Evolutionary conservation across 306 rosid species (phyloP).

Genomic region (Leucaena leucocephala): DNA sequence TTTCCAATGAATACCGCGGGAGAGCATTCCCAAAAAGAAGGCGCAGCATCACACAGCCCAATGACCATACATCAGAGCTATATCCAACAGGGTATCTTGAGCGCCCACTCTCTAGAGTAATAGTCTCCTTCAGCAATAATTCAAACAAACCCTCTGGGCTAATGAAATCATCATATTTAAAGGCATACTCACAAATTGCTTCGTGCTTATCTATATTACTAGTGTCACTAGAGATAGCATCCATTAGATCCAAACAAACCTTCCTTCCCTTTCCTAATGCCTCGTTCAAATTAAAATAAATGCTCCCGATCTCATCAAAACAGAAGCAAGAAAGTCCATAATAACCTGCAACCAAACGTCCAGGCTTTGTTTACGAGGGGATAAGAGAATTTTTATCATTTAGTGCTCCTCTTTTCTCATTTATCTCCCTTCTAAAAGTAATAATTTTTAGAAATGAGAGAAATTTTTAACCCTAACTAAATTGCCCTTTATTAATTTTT

Average conservation of each 20-base stretch:
- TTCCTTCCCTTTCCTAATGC: conserved; percentile 61
- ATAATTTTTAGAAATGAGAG: too few species aligned
- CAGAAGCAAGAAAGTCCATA: conserved; percentile 63
- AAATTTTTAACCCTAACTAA: too few species aligned
- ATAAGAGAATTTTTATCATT: too few species aligned
- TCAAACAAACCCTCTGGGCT: conserved; percentile 70
- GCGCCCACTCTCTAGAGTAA: conserved; percentile 41
- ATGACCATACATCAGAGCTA: conserved; percentile 79
- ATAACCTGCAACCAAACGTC: conserved; percentile 64
- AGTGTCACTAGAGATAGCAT: conserved; percentile 36
- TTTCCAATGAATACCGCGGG: conserved; percentile 40
- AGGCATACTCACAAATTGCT: conserved; percentile 36
- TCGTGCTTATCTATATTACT: conserved; percentile 33
- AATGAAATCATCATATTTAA: conserved; percentile 44
- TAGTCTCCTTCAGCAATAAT: conserved; percentile 50
- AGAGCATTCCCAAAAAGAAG: conserved; percentile 61
- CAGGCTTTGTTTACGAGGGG: too few species aligned
- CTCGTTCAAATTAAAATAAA: conserved; percentile 66
- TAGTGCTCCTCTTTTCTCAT: too few species aligned
- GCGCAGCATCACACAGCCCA: conserved; percentile 62
- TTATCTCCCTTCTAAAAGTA: too few species aligned
- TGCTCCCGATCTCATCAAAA: conserved; percentile 61
- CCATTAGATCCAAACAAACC: conserved; percentile 37
- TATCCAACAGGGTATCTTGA: conserved; percentile 45
- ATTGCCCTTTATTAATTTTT: too few species aligned